phyloP scores from a whole-genome alignment of 2,329 filamentous ascomycete species.

The Beauveria sp. region DNA sequence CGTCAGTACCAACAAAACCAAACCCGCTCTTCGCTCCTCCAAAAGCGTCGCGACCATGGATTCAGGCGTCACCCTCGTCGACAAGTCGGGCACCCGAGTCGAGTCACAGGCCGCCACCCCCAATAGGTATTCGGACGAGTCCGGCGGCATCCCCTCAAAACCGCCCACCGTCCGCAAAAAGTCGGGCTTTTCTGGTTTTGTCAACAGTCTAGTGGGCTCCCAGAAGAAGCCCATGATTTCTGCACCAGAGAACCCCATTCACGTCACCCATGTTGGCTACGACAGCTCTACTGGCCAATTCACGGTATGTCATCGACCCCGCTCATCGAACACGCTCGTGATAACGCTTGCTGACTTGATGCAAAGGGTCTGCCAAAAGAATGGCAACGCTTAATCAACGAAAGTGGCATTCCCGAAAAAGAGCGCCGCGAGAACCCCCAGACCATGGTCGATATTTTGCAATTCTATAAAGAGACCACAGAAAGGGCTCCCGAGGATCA shows the following conservation, averaged over 20 bases:
- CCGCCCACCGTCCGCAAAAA: constrained; percentile 66
- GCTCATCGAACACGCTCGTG: constrained; percentile 14
- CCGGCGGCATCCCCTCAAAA: constrained; percentile 49
- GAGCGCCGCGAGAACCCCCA: constrained; percentile 94
- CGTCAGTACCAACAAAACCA: constrained; percentile 38
- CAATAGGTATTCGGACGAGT: constrained; percentile 77
- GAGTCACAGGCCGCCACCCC: constrained; percentile 30
- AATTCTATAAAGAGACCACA: constrained; percentile 93
- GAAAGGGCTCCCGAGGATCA: constrained; percentile 74
- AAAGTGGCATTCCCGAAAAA: constrained; percentile 92
- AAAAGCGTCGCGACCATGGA: constrained; percentile 42
- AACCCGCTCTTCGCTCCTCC: constrained; percentile 51
- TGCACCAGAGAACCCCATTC: constrained; percentile 94
- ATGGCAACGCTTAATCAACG: constrained; percentile 93
- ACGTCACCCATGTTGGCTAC: constrained; percentile 96
- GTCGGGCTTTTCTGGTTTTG: constrained; percentile 79
- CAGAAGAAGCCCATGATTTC: constrained; percentile 91
- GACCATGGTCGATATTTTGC: constrained; percentile 90
- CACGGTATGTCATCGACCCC: constrained; percentile 56
- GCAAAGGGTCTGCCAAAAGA: constrained; percentile 87
- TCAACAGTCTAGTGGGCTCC: constrained; percentile 76
- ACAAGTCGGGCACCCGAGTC: constrained; percentile 28
- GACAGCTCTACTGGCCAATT: constrained; percentile 95
- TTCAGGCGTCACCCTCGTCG: constrained; percentile 17
- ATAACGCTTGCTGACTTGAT: constrained; percentile 14